Evolutionary conservation across 257 asterid species (phyloP).

Genomic region (Ligustrum vulgare): DNA sequence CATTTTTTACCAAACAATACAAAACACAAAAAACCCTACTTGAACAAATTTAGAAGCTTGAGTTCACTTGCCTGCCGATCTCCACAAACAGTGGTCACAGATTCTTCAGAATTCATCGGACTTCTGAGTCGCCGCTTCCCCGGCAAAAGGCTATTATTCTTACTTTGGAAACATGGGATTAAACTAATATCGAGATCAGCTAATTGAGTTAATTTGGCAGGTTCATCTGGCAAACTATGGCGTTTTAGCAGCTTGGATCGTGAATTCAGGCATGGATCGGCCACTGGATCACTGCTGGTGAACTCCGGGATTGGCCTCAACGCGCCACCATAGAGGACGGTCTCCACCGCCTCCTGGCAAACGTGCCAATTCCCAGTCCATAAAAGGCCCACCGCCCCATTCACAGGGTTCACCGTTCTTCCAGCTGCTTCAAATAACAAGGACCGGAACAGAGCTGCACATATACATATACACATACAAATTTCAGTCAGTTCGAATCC

Average conservation of each 20-base stretch:
- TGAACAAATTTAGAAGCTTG: constrained; percentile 64
- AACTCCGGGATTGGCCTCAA: constrained; percentile 47
- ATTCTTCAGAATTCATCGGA: constrained; percentile 80
- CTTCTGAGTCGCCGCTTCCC: constrained; percentile 59
- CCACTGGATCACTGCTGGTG: constrained; percentile 33
- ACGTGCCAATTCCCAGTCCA: constrained; percentile 60
- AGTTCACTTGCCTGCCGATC: constrained; percentile 37
- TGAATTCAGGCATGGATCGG: constrained; percentile 18
- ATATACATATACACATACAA: neutral
- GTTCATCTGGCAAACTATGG: constrained; percentile 43
- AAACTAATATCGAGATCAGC: constrained; percentile 71
- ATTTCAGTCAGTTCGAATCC: neutral
- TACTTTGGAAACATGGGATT: constrained; percentile 40
- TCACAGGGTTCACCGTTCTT: constrained; percentile 60
- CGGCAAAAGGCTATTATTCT: constrained; percentile 21
- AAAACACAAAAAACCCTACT: neutral
- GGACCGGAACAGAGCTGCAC: constrained; percentile 55
- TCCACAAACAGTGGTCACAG: constrained; percentile 64
- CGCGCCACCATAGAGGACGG: constrained; percentile 55
- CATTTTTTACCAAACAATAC: too few relatives aligned
- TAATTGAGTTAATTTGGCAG: constrained; percentile 33
- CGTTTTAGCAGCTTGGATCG: constrained; percentile 43
- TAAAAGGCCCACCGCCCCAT: constrained; percentile 58
- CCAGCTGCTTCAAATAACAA: constrained; percentile 60
- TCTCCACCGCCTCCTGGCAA: constrained; percentile 67